Evolutionary conservation across 179 eudicot species (phyloP).

Genomic region (Beta macrorhiza): DNA sequence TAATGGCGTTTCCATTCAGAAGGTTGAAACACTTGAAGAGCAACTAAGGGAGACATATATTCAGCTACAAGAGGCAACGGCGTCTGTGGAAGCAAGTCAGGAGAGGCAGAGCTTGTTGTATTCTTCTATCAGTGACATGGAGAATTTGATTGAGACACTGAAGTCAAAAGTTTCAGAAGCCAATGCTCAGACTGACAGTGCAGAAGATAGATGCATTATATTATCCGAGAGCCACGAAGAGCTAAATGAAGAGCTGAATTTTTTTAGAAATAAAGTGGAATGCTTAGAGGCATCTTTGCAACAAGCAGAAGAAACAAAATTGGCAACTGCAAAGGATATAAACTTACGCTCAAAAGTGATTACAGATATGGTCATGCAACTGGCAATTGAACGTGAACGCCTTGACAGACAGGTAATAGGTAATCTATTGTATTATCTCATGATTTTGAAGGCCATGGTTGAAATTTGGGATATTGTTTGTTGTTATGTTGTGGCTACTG

Average conservation of each 20-base stretch:
- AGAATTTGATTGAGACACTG: conserved; percentile 58
- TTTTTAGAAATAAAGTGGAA: conserved; percentile 50
- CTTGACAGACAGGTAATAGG: conserved; percentile 90
- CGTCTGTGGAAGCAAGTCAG: conserved; percentile 71
- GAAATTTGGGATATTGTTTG: conserved; percentile 1
- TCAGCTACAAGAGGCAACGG: conserved; percentile 63
- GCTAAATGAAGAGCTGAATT: conserved; percentile 57
- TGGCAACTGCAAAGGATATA: conserved; percentile 69
- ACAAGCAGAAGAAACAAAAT: conserved; percentile 64
- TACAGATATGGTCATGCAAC: conserved; percentile 68
- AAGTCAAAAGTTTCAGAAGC: conserved; percentile 60
- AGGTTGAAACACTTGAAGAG: conserved; percentile 52
- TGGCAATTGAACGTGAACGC: conserved; percentile 84
- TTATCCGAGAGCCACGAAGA: conserved; percentile 64
- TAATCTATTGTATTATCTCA: conserved; percentile 16
- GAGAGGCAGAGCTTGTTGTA: conserved; percentile 68
- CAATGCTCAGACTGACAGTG: conserved; percentile 59
- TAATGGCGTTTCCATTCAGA: conserved; percentile 35
- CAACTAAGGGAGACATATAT: conserved; percentile 55
- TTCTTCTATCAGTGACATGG: conserved; percentile 73
- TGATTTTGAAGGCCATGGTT: background rate
- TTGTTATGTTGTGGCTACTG: background rate
- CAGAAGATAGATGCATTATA: conserved; percentile 65
- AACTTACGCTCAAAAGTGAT: conserved; percentile 57
- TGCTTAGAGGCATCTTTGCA: conserved; percentile 66